These are phyloP conservation scores for Candida awuae DNA, from an alignment of 805 yeast species.

Conservation along the genomic window DNA sequence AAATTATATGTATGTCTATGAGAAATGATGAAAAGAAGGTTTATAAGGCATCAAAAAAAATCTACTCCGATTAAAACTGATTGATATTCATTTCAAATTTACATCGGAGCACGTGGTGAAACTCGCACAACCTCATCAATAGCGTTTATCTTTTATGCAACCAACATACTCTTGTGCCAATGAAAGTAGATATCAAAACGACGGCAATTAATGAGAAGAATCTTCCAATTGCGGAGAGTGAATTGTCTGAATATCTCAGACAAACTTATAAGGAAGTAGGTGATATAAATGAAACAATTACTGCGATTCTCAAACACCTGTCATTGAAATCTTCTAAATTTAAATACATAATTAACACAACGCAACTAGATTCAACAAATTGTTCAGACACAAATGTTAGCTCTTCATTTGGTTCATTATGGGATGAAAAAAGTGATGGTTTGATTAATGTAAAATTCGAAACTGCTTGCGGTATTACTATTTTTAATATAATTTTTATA, in stretches of 20 bases:
- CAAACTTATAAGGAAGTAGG: neutral
- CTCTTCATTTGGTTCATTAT: slow-evolving; percentile 42
- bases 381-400: slow-evolving; percentile 26
- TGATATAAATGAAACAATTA: slow-evolving; percentile 22
- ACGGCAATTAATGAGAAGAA: neutral
- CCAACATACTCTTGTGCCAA: no score
- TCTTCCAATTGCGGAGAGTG: slow-evolving; percentile 15
- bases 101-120: no score
- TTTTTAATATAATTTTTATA: slow-evolving; percentile 7
- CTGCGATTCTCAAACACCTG: slow-evolving; percentile 29
- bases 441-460: slow-evolving; percentile 31
- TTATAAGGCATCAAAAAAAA: no score
- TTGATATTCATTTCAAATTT: no score
- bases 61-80: no score
- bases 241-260: slow-evolving; percentile 13
- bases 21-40: neutral
- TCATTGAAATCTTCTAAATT: slow-evolving; percentile 42
- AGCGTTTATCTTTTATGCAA: no score
- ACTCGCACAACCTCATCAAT: no score
- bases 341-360: slow-evolving; percentile 45
- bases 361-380: slow-evolving; percentile 25
- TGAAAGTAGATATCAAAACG: neutral
- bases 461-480: slow-evolving; percentile 9
- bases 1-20: neutral
- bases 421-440: slow-evolving; percentile 55